Conservation (phyloP, 805 yeast genomes). For the Hanseniaspora meyeri region DNA sequence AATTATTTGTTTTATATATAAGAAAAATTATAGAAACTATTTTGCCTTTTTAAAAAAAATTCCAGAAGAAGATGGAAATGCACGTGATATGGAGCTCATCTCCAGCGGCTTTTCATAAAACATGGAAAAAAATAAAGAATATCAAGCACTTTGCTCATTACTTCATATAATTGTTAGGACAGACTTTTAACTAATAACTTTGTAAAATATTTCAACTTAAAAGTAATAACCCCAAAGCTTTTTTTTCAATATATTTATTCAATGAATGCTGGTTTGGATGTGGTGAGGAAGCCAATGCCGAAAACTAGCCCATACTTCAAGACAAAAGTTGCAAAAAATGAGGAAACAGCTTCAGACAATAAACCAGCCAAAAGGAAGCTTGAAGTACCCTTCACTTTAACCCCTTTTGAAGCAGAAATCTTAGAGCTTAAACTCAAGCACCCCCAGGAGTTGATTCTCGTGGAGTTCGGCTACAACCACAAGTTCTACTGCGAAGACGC, state of each 20-base stretch:
- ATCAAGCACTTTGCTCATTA: too few relatives aligned
- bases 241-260: too few relatives aligned
- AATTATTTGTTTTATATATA: neutral
- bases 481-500: constrained; percentile 84
- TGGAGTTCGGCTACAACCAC: constrained; percentile 88
- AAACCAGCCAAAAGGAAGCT: constrained; percentile 11
- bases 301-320: neutral
- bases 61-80: too few relatives aligned
- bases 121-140: too few relatives aligned
- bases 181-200: too few relatives aligned
- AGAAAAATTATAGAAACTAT: neutral
- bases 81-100: too few relatives aligned
- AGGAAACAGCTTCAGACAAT: constrained; percentile 7
- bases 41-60: neutral
- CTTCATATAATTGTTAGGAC: too few relatives aligned
- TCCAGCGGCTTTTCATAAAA: too few relatives aligned
- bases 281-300: neutral
- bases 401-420: constrained; percentile 75
- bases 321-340: neutral
- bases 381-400: constrained; percentile 24
- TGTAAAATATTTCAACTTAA: too few relatives aligned
- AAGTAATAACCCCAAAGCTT: too few relatives aligned
- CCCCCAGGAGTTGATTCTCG: constrained; percentile 57
- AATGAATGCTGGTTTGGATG: too few relatives aligned
- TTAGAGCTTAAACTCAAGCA: constrained; percentile 49